Evolutionary conservation across 352 stramenopile genomes (phyloP), one percentile per base, ranked within the genome.

Genomic region (Globisporangium recalcitrans): DNA sequence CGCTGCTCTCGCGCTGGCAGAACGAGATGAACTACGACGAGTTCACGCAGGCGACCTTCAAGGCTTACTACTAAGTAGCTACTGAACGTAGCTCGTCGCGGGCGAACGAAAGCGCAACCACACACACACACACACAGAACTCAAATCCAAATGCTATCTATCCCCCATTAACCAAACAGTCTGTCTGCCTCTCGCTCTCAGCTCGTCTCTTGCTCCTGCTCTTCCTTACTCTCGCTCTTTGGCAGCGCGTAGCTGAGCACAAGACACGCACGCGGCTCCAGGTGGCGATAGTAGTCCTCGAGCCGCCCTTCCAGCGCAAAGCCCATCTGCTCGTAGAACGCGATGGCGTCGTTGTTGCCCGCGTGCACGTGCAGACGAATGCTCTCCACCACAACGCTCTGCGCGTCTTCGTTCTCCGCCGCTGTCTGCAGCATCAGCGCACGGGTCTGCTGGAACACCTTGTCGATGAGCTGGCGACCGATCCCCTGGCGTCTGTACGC

Each of bases 21-120:
- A 85, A 86, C 68, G 76, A 74, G 22, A 94, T 95, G 81, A 86
- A 84, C 67, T 98, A 97, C 73, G 87, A 93, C 63, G 80, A 97
- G 57, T 98, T 98, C 70, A 92, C 80, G 26, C 78, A 95, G 62
- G 86, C 85, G 34, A 98, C 94, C 26, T 92, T 97, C 72, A 78
- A 83, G 62, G 90, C 89, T 11, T 98, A 98, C 72, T 97, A 98
- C 58, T 87, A 74, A 36, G 3, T 3, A 27, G 46, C 38, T 52
- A 21, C 46, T 51, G 10, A 14, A 13, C 24, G 47, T 21, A 46
- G 38, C 38, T 46, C 38, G 21, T 22, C 16, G 38, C 22, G 19
- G 38, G 8, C 38, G n/a, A 21, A 40, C 1, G 13, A 36, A 42
- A 14, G 36, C 24, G 7, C 24, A 34, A 22, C 14, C 13, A 9